Base-by-base conservation (phyloP, 768 basidiomycete genomes). In the Lactarius tabidus region DNA sequence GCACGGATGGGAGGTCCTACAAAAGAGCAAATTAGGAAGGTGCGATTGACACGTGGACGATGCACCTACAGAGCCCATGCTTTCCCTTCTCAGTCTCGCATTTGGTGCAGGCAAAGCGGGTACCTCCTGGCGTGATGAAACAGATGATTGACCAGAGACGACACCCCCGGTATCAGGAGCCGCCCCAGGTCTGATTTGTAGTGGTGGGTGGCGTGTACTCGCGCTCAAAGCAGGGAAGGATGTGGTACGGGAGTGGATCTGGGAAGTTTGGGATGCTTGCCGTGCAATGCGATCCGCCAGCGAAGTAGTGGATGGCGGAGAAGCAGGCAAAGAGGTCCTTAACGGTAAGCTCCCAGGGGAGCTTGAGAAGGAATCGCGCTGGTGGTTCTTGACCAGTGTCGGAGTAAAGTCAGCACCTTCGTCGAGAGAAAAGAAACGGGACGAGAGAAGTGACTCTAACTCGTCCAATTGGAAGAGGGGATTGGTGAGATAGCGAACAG, bases 401-500 rank as follows among this genome's bases (percentile, higher is more conserved):
- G 90, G 91, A 0, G 87, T 84, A 71, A 91, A 92, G 35, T 82
- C 83, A 2, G 78, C 79, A 20, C 82, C 86, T 69, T 85, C 83
- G 69, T 90, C 88, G 61, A 85, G 79, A 1, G 86, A 87, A 29
- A 89, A 79, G 71, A 93, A 90, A 17, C 85, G 79, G 4, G 86
- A 88, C 3, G 89, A 91, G 6, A 93, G 78, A 1, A 91, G 76
- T 1, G 88, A 87, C 75, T 93, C 91, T 36, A 87, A 80, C 68
- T 90, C 88, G 74, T 91, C 89, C 35, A 92, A 77, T 67, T 85
- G 81, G 78, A 93, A 93, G 70, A 82, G 78, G 5, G 90, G 89
- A 1, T 81, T 77, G 15, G 82, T 78, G 55, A 92, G 84, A 75
- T 90, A 92, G 31, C 82, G 85, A 39, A 81, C 75, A 10, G 85